Evolutionary conservation across 176 grass and related monocot genomes (phyloP).

Genomic region (sorghum (Sorghum bicolor)): DNA sequence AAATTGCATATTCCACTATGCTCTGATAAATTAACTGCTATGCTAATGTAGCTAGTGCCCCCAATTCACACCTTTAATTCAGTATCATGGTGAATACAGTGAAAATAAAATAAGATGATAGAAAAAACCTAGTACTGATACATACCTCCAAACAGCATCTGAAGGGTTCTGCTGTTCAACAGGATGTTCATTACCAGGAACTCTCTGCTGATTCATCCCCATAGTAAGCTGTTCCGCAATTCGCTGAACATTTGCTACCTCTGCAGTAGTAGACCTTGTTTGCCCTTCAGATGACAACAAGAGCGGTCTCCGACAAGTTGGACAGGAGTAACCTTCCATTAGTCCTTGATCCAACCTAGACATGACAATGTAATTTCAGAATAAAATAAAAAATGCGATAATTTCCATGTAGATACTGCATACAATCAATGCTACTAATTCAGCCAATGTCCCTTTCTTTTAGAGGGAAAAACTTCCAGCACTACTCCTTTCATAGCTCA

Average conservation of each 20-base stretch:
- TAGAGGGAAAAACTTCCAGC: neutral
- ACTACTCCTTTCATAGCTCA: neutral
- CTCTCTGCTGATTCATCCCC: conserved; percentile 61
- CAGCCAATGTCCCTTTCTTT: neutral
- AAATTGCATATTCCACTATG: neutral
- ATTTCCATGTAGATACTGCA: conserved; percentile 6
- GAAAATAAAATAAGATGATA: neutral
- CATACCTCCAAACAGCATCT: conserved; percentile 85
- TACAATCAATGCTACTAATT: conserved; percentile 25
- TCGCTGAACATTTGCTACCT: conserved; percentile 51
- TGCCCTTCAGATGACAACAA: conserved; percentile 57
- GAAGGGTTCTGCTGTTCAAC: conserved; percentile 62
- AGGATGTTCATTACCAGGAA: conserved; percentile 53
- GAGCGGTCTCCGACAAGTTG: conserved; percentile 91
- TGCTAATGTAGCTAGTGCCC: neutral
- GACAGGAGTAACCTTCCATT: conserved; percentile 91
- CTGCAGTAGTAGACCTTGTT: conserved; percentile 37
- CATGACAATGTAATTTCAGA: conserved; percentile 14
- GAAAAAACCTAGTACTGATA: neutral
- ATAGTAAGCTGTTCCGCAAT: conserved; percentile 67
- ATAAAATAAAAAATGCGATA: conserved; percentile 9
- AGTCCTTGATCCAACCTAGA: conserved; percentile 95
- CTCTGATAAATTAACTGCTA: conserved; percentile 9
- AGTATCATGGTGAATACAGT: neutral
- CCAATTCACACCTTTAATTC: conserved; percentile 10